A percentile compares a stretch with the other conserved stretches of the same genome.
Evolutionary conservation across 192 early-diverging fungal genomes (phyloP).

Genomic region (Umbelopsis vinacea): DNA sequence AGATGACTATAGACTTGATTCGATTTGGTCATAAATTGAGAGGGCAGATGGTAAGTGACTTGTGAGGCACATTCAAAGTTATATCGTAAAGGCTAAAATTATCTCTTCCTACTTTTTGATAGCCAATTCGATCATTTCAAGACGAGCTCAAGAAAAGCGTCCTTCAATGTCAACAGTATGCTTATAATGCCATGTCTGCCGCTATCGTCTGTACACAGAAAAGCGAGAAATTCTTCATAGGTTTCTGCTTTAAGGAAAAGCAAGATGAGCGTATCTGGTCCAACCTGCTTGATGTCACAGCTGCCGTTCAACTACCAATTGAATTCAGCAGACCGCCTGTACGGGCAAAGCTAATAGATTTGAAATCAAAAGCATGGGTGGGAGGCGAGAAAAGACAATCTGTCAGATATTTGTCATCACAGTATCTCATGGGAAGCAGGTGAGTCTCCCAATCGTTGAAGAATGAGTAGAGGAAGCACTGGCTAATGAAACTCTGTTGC

Average conservation of each 20-base stretch:
- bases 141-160: slow-evolving; percentile 30
- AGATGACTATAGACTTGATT: slow-evolving; percentile 50
- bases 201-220: slow-evolving; percentile 63
- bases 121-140: slow-evolving; percentile 4
- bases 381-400: neutral
- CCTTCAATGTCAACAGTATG: slow-evolving; percentile 54
- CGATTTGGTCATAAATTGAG: slow-evolving; percentile 45
- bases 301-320: neutral
- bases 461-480: neutral
- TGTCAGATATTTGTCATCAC: slow-evolving; percentile 28
- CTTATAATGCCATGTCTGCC: slow-evolving; percentile 60
- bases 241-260: slow-evolving; percentile 67
- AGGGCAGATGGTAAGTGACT: slow-evolving; percentile 38
- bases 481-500: neutral
- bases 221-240: slow-evolving; percentile 53
- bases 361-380: slow-evolving; percentile 26
- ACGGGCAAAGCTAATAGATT: slow-evolving; percentile 21
- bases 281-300: slow-evolving; percentile 59
- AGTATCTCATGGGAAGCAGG: slow-evolving; percentile 32
- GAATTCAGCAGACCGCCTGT: slow-evolving; percentile 29
- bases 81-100: neutral
- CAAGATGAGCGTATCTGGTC: slow-evolving; percentile 61
- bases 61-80: neutral
- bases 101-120: neutral
- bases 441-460: neutral